Evolutionary conservation across 1,139 yeast genomes (phyloP).

Genomic region (Candida sp.): DNA sequence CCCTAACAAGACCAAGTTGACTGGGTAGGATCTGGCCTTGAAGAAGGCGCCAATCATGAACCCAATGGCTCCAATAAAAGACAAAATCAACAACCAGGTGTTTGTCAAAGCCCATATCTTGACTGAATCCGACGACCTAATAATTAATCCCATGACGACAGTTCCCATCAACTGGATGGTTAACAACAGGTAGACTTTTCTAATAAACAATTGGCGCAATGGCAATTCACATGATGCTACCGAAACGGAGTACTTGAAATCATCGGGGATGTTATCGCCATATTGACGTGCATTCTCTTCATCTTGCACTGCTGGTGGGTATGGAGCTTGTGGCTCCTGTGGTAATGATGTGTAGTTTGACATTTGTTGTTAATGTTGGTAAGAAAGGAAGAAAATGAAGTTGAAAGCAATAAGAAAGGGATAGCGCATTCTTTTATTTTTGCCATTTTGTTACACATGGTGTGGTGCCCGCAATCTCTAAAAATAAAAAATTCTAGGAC

Average conservation of each 20-base stretch:
- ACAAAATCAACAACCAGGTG: constrained; percentile 62
- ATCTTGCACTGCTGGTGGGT: neutral
- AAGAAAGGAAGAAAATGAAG: neutral
- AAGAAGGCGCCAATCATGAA: constrained; percentile 62
- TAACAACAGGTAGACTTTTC: constrained; percentile 80
- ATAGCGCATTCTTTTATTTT: neutral
- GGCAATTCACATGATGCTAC: constrained; percentile 82
- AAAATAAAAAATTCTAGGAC: neutral
- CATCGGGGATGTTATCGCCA: constrained; percentile 65
- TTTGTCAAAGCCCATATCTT: constrained; percentile 64
- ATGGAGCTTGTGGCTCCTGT: constrained; percentile 11
- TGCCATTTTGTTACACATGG: neutral
- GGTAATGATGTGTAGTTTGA: constrained; percentile 10
- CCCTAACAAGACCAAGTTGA: constrained; percentile 56
- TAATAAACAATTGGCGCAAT: constrained; percentile 74
- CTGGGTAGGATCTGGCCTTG: constrained; percentile 69
- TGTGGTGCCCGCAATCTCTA: too few relatives aligned
- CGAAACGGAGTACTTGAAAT: constrained; percentile 81
- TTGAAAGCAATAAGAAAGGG: neutral
- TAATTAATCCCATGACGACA: constrained; percentile 58
- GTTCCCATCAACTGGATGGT: constrained; percentile 68
- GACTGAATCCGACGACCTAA: constrained; percentile 50
- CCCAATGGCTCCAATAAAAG: constrained; percentile 64
- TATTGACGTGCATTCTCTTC: constrained; percentile 21
- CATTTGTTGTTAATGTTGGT: neutral